Conservation (phyloP, 225 moss, liverwort and hornwort species). For the Bryum argenteum region DNA sequence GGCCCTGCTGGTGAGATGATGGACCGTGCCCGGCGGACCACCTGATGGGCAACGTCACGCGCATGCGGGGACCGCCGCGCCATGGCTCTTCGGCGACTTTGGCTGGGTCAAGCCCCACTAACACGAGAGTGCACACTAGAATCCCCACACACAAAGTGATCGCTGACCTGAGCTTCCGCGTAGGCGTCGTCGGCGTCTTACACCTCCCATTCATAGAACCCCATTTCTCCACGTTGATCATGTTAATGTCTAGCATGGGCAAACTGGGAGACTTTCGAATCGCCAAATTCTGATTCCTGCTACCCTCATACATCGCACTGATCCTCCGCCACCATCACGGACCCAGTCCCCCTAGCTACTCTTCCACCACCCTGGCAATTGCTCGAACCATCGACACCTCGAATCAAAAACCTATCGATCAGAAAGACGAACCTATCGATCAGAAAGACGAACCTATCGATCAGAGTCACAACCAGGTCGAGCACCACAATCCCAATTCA, state of each 20-base stretch:
- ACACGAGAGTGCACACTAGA: conserved; percentile 29
- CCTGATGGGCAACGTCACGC: conserved; percentile 26
- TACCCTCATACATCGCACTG: conserved; percentile 44
- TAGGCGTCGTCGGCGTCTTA: conserved; percentile 9
- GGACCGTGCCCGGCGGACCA: neutral
- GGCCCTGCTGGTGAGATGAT: no score
- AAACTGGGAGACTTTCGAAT: conserved; percentile 51
- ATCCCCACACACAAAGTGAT: conserved; percentile 29
- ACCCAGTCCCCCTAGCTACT: no score
- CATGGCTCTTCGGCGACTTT: conserved; percentile 41
- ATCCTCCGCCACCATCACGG: neutral
- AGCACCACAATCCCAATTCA: no score
- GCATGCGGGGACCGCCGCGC: conserved; percentile 32
- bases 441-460: no score
- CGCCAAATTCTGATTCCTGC: conserved; percentile 31
- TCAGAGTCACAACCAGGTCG: no score
- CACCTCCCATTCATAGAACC: conserved; percentile 16
- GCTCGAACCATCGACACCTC: no score
- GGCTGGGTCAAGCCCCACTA: conserved; percentile 39
- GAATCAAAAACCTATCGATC: no score
- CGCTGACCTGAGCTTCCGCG: conserved; percentile 29
- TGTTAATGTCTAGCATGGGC: conserved; percentile 34
- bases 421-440: no score
- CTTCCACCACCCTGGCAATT: no score
- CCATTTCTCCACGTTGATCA: conserved; percentile 18